Base-by-base conservation (phyloP, 129 eudicot species). In the Flaveria bidentis region DNA sequence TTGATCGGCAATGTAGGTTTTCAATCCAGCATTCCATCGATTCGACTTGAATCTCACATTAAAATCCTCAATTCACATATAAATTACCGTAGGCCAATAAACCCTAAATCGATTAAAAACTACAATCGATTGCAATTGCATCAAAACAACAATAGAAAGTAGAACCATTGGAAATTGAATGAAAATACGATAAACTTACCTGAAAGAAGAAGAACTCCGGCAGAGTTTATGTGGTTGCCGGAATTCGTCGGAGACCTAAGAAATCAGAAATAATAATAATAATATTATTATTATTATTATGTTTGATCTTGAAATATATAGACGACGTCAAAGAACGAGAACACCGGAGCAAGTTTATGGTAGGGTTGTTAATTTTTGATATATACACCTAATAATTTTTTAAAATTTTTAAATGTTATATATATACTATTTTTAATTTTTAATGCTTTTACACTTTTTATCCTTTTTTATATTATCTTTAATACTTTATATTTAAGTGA, bases 1-100 rank as follows among this genome's bases (percentile, higher is more conserved):
- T 36, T 36, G 41, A 25, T 74, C 17, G 5, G 61, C 72, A 79
- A 79, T 79, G 83, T 67, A 79, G 78, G 78, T 71, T 47, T 56
- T 56, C 13, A 49, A 49, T 0, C 5, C 5, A 11, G 16, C 8
- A n/a, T 55, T 10, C 23, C 7, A 9, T 10, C 7, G 41, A n/a
- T 17, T 55, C 26, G 62, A 50, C 23, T 28, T 70, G 26, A 69
- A 61, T 78, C 36, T 3, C 0, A 23, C 16, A 72, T 44, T 25
- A 20, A 51, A 15, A 67, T 49, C 2, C 41, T 36, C 41, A 5
- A 36, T 36, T 36, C 41, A 36, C 7, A 36, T 36, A 36, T 1
- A 36, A 5, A 36, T 36, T 36, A 1, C 1, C 11, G 5, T 1
- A 15, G 5, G 0, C 3, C 20, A 23, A 25, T 44, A 51, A 72